Base-by-base conservation (phyloP, 2,329 filamentous ascomycete genomes). In the Proliferodiscus dingleyae region DNA sequence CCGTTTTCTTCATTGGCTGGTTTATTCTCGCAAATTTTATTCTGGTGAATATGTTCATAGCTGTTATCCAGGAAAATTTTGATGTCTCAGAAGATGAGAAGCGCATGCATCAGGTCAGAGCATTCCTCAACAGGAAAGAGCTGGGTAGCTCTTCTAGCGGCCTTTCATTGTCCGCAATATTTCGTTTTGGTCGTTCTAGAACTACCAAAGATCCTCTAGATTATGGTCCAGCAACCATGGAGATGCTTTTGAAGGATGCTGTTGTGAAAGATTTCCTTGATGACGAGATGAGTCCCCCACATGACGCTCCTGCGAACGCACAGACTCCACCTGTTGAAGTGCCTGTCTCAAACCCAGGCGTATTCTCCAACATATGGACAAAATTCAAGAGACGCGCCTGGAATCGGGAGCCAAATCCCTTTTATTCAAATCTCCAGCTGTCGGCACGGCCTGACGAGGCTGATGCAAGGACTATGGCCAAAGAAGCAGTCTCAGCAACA, bases 11-110 rank as follows among this genome's bases (percentile, higher is more conserved):
- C 56, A 88, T 96, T 52, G 77, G 90, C 55, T 98, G 93, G 93
- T 97, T 95, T 66, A 93, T 95, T 46, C 76, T 98, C 34, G 78
- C 89, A 5, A 96, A 94, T 66, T 91, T 97, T 64, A 95, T 98
- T 68, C 79, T 97, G 51, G 71, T 98, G 71, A 98, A 97, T 63
- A 98, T 98, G 93, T 98, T 98, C 73, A 97, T 98, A 87, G 93
- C 93, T 74, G 93, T 98, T 69, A 98, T 98, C 55, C 93, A 98
- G 66, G 93, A 98, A 64, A 98, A 95, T 61, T 98, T 98, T 64
- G 93, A 98, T 68, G 89, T 98, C 21, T 95, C 90, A 3, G 93
- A 98, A 64, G 94, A 98, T 63, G 90, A 97, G 65, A 98, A 98
- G 68, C 89, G 94, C 16, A 70, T 97, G 51, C 89, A 97, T 64